A percentile compares a stretch with the other conserved stretches of the same genome.
phyloP scores from a whole-genome alignment of 306 rosid genomes.

The Neltuma alba region DNA sequence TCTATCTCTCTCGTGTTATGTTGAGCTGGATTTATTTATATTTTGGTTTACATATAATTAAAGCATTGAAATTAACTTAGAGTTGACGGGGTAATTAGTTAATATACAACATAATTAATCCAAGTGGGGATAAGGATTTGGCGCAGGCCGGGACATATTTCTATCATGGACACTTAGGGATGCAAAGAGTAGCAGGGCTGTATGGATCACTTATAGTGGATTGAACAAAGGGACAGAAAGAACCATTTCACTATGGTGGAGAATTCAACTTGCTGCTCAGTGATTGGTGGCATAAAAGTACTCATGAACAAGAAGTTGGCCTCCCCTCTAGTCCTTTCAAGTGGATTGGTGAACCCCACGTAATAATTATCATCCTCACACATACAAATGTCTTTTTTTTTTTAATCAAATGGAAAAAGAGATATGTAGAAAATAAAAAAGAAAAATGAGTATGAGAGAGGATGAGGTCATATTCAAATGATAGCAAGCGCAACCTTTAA shows the following conservation, averaged over 20 bases:
- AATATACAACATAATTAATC: neutral
- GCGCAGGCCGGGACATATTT: conserved; percentile 80
- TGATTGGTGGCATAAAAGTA: conserved; percentile 74
- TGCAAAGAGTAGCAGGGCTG: conserved; percentile 89
- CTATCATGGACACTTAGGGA: conserved; percentile 87
- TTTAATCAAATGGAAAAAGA: neutral
- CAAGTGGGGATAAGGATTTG: neutral
- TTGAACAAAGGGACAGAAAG: conserved; percentile 51
- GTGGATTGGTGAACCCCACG: conserved; percentile 93
- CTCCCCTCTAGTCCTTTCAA: conserved; percentile 67
- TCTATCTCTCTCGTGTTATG: too few species aligned
- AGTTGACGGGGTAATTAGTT: too few species aligned
- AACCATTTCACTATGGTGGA: conserved; percentile 75
- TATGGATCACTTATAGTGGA: conserved; percentile 88
- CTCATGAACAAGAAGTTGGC: conserved; percentile 71
- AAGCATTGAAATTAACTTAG: too few species aligned
- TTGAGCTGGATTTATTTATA: too few species aligned
- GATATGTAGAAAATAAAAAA: neutral
- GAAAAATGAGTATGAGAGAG: neutral
- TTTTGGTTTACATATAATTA: too few species aligned
- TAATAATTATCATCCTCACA: conserved; percentile 15
- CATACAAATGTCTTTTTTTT: neutral
- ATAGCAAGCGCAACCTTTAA: too few species aligned
- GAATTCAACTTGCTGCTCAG: conserved; percentile 69
- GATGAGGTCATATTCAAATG: too few species aligned